Percentiles rank a stretch among this genome's conserved stretches.
phyloP scores from a whole-genome alignment of 768 basidiomycete genomes.

The Kwoniella sp. region DNA sequence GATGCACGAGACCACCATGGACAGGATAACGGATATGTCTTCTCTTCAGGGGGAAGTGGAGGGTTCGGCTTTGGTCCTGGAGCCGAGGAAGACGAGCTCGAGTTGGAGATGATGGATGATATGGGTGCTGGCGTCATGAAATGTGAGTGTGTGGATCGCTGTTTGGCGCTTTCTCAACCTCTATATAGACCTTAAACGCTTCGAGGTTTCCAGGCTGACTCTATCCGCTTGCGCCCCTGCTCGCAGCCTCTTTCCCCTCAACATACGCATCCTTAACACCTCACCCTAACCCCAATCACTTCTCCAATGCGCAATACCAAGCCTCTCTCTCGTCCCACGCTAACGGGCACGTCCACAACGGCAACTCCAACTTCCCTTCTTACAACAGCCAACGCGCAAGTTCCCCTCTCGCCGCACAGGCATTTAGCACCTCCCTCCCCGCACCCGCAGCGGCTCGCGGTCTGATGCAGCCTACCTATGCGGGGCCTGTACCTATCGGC shows the following conservation, averaged over 20 bases:
- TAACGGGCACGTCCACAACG: background rate
- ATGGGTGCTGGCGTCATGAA: slow-evolving; percentile 23
- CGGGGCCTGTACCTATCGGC: slow-evolving; percentile 28
- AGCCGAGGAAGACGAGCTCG: slow-evolving; percentile 46
- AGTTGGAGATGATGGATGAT: slow-evolving; percentile 22
- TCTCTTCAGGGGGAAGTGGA: slow-evolving; percentile 32
- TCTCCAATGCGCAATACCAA: slow-evolving; percentile 36
- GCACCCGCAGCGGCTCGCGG: slow-evolving; percentile 29
- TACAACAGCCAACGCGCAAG: slow-evolving; percentile 18
- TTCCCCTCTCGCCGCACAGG: slow-evolving; percentile 43
- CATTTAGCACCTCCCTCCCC: slow-evolving; percentile 44
- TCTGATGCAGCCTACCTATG: slow-evolving; percentile 38
- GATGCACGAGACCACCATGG: slow-evolving; percentile 7
- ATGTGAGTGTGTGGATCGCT: slow-evolving; percentile 6
- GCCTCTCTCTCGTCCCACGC: slow-evolving; percentile 11
- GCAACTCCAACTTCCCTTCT: background rate
- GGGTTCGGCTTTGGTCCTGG: slow-evolving; percentile 51
- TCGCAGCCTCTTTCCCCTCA: background rate
- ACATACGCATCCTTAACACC: slow-evolving; percentile 41
- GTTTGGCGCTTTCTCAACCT: background rate
- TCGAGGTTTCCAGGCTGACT: slow-evolving; percentile 7
- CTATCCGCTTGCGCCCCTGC: background rate
- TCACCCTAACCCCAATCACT: slow-evolving; percentile 46
- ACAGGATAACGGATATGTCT: slow-evolving; percentile 26
- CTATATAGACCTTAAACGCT: background rate